phyloP scores from a whole-genome alignment of 2,329 filamentous ascomycete species.

The Curvularia sp. region DNA sequence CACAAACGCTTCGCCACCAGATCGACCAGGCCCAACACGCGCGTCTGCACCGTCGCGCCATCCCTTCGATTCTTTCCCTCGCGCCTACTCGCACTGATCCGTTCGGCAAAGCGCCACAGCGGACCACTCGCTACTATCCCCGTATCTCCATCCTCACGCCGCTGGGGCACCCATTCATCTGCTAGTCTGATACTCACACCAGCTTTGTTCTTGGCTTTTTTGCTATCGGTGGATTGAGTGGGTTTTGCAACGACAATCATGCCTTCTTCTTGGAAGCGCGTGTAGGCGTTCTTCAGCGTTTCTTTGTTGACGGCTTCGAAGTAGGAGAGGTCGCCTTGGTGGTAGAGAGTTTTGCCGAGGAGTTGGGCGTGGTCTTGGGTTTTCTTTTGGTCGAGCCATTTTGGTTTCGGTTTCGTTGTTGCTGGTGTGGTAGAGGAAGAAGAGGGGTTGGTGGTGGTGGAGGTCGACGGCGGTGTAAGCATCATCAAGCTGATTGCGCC shows the following conservation, averaged over 20 bases:
- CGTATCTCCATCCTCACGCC: conserved; percentile 63
- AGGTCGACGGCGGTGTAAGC: conserved; percentile 70
- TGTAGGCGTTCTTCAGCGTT: conserved; percentile 91
- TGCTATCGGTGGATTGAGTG: conserved; percentile 56
- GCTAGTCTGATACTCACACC: conserved; percentile 69
- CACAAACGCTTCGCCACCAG: conserved; percentile 74
- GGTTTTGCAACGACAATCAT: conserved; percentile 76
- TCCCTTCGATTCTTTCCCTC: conserved; percentile 98
- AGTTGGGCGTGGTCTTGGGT: conserved; percentile 83
- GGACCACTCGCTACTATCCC: conserved; percentile 71
- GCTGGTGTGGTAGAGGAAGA: conserved; percentile 18
- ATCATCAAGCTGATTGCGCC: conserved; percentile 88
- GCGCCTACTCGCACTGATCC: conserved; percentile 79
- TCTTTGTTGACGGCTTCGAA: conserved; percentile 99
- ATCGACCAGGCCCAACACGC: conserved; percentile 81
- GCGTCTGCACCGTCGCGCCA: conserved; percentile 82
- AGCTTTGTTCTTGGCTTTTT: conserved; percentile 57
- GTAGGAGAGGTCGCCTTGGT: conserved; percentile 95
- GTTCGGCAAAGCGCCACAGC: conserved; percentile 90
- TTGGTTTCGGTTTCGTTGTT: not conserved
- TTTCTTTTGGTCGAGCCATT: conserved; percentile 79
- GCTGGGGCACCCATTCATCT: conserved; percentile 74
- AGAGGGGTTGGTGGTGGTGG: conserved; percentile 35
- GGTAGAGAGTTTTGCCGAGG: conserved; percentile 92
- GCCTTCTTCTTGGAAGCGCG: conserved; percentile 86